Evolutionary conservation across 2,329 filamentous ascomycete species (phyloP), one percentile per base, ranked within the genome.

Genomic region (Ophiocordyceps polyrhachis-furcata): DNA sequence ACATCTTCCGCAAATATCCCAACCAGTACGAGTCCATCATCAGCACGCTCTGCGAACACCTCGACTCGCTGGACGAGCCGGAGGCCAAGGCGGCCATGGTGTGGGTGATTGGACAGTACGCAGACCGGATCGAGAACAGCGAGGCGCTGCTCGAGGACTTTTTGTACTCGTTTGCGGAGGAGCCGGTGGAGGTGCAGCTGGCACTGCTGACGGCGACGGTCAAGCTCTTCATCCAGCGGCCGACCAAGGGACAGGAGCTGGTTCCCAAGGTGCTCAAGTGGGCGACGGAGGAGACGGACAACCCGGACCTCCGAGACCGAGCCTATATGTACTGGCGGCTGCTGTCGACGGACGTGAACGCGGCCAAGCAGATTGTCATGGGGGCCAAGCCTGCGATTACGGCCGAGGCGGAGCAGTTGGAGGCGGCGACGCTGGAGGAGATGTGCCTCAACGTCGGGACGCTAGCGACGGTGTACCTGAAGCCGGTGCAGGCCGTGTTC

Each of bases 311-410:
- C 25, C 80, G 91, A 50, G 91, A 98, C 60, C 73, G 91, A 54
- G 91, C 91, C 0, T 98, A 95, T 68, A 96, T 98, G 88, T 98
- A 98, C 69, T 98, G 91, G 91, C 84, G 91, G 5, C 73, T 98
- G 14, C 72, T 98, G 2, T 94, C 87, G 1, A 93, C 87, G 0
- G 88, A 95, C 59, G 89, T 93, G 53, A 79, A 81, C 43, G 77
- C 82, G 0, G 91, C 91, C 2, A 91, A 83, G 58, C 70, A 79
- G 49, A 77, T 98, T 44, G 88, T 98, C 51, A 96, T 98, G 89
- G 89, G 91, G 48, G 83, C 93, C 53, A 98, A 98, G 60, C 91
- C 91, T 7, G 76, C 89, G 8, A 96, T 98, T 61, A 94, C 88
- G 1, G 89, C 91, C 31, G 91, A 98, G 62, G 88, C 84, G 25